These are phyloP conservation scores for Talaromyces piceae DNA, from an alignment of 2,329 filamentous ascomycete species.

Conservation along the genomic window DNA sequence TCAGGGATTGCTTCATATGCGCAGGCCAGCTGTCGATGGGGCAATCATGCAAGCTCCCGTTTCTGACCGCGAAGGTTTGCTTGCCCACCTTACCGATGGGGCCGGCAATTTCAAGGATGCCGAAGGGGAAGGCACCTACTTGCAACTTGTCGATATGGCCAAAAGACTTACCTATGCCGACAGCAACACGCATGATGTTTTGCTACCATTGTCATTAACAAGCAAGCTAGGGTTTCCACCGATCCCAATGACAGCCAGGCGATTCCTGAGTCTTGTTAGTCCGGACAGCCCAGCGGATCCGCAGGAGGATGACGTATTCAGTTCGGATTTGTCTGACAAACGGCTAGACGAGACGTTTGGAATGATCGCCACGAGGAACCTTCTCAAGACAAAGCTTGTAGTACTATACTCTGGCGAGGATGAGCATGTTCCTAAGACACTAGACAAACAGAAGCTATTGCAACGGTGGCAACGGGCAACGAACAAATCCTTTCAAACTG, in stretches of 20 bases:
- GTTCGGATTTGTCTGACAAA: constrained; percentile 61
- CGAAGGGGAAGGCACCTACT: constrained; percentile 19
- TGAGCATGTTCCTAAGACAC: constrained; percentile 36
- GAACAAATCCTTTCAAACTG: constrained; percentile 26
- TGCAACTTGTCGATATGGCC: constrained; percentile 28
- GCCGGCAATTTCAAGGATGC: constrained; percentile 11
- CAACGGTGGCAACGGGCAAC: constrained; percentile 37
- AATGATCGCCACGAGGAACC: constrained; percentile 28
- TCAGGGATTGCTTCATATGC: constrained; percentile 22
- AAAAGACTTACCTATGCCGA: constrained; percentile 16
- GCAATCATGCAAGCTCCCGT: constrained; percentile 74
- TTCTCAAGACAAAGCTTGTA: constrained; percentile 34
- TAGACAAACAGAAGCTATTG: constrained; percentile 40
- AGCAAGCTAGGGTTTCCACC: constrained; percentile 23
- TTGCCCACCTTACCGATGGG: constrained; percentile 25
- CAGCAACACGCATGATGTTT: constrained; percentile 17
- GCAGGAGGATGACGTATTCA: constrained; percentile 82
- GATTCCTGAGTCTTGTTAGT: constrained; percentile 52
- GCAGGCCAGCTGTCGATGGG: constrained; percentile 56
- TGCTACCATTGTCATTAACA: constrained; percentile 30
- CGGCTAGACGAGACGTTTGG: constrained; percentile 59
- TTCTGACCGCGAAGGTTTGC: constrained; percentile 62
- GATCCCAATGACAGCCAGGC: constrained; percentile 47
- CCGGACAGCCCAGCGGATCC: constrained; percentile 46
- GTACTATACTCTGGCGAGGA: constrained; percentile 42